phyloP scores from a whole-genome alignment of 805 yeast species.

The Candida khao-thaluensis region DNA sequence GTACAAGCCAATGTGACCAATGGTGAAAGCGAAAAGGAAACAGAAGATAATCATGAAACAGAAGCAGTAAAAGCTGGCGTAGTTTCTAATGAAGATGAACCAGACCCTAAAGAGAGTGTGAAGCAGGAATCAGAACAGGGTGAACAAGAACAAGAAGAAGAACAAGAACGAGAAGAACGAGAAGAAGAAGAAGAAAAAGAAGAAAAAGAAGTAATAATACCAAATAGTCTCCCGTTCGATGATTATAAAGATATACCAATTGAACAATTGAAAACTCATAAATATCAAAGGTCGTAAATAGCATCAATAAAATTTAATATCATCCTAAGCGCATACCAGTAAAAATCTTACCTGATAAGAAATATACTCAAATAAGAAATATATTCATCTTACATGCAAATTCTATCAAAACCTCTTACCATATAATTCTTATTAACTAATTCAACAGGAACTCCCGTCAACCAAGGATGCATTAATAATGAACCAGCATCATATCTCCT shows the following conservation, averaged over 20 bases:
- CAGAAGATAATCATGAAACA: neutral
- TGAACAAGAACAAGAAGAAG: neutral
- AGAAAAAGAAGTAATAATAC: constrained; percentile 5
- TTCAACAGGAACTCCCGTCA: neutral
- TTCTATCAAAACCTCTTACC: constrained; percentile 8
- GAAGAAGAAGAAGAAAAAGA: constrained; percentile 20
- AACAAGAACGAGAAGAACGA: constrained; percentile 6
- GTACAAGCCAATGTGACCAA: neutral
- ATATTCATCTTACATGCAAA: too few species aligned
- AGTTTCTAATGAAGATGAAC: neutral
- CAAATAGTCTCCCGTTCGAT: constrained; percentile 6
- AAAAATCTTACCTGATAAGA: too few species aligned
- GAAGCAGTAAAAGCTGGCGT: neutral
- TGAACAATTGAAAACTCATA: constrained; percentile 7
- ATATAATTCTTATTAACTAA: constrained; percentile 4
- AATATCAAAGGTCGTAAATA: constrained; percentile 3
- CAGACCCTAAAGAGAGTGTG: neutral
- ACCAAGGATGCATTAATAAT: constrained; percentile 54
- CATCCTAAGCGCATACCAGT: too few species aligned
- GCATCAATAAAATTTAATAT: too few species aligned
- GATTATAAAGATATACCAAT: constrained; percentile 13
- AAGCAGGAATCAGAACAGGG: neutral
- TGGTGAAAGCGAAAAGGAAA: neutral
- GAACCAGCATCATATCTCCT: constrained; percentile 56
- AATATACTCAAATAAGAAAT: too few species aligned